phyloP scores from a whole-genome alignment of 192 early-diverging fungal species.

The Entomortierella beljakovae region DNA sequence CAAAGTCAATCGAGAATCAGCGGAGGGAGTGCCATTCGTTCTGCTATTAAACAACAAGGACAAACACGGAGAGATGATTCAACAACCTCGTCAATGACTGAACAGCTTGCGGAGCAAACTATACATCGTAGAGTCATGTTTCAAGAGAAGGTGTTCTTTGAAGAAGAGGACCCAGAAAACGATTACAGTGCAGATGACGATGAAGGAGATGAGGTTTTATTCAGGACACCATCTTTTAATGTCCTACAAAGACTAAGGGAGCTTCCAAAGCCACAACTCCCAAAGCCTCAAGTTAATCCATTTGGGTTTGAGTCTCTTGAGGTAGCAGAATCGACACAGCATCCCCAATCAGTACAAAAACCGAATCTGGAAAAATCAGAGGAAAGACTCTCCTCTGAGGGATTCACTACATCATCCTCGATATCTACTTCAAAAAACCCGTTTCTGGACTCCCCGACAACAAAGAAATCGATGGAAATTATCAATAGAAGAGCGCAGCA shows the following conservation, averaged over 20 bases:
- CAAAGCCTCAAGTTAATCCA: constrained; percentile 27
- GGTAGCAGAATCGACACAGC: not conserved
- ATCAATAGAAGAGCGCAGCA: constrained; percentile 14
- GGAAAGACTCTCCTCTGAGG: not conserved
- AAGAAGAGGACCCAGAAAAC: constrained; percentile 4
- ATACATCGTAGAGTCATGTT: constrained; percentile 1
- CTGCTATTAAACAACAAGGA: not conserved
- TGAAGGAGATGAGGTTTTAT: constrained; percentile 24
- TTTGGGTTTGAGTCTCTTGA: constrained; percentile 14
- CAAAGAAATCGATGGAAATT: constrained; percentile 31
- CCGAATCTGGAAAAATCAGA: not conserved
- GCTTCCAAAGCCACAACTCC: constrained; percentile 11
- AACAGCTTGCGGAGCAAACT: no score
- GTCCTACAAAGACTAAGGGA: constrained; percentile 21
- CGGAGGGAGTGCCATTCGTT: not conserved
- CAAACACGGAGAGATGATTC: not conserved
- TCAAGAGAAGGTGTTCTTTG: constrained; percentile 20
- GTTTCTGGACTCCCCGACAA: constrained; percentile 28
- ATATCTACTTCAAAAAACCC: constrained; percentile 4
- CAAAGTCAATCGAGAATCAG: not conserved
- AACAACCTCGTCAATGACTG: not conserved
- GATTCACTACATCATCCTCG: not conserved
- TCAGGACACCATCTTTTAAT: constrained; percentile 37
- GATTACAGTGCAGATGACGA: constrained; percentile 14
- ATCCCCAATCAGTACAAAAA: not conserved